A percentile compares a stretch with the other conserved stretches of the same genome.
Evolutionary conservation across 345 rosid genomes (phyloP).

Genomic region (Crucihimalaya himalaica): DNA sequence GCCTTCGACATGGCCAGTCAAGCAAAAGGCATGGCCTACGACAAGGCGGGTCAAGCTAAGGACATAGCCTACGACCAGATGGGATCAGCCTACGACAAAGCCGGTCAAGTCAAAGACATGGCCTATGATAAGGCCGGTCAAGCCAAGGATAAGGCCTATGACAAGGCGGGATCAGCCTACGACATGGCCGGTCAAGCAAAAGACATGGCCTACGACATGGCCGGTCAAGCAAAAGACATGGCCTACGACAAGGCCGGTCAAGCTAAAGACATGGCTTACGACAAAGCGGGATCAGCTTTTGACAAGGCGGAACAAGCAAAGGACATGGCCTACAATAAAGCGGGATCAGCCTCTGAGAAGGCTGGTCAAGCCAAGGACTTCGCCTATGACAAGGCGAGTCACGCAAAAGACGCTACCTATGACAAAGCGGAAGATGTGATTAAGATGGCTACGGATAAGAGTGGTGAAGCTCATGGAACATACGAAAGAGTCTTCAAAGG

Average conservation of each 20-base stretch:
- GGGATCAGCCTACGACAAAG: background rate
- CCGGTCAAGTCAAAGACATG: slow-evolving; percentile 6
- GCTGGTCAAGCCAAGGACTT: background rate
- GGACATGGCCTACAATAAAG: slow-evolving; percentile 29
- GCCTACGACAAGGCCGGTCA: slow-evolving; percentile 42
- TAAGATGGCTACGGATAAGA: slow-evolving; percentile 27
- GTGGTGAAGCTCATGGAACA: slow-evolving; percentile 12
- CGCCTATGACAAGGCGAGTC: slow-evolving; percentile 13
- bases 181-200: slow-evolving; percentile 6
- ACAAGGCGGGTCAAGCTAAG: slow-evolving; percentile 1
- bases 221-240: slow-evolving; percentile 39
- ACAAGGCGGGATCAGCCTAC: background rate
- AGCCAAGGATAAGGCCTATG: slow-evolving; percentile 21
- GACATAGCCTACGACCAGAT: slow-evolving; percentile 21
- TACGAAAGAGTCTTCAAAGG: slow-evolving; percentile 25
- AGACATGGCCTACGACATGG: slow-evolving; percentile 38
- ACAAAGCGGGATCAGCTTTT: background rate
- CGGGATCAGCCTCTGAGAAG: background rate
- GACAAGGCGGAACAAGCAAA: slow-evolving; percentile 1
- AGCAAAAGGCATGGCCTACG: slow-evolving; percentile 14
- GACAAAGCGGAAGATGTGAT: slow-evolving; percentile 26
- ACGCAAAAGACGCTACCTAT: slow-evolving; percentile 6
- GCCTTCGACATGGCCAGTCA: slow-evolving; percentile 35
- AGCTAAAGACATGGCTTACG: slow-evolving; percentile 28
- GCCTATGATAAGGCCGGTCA: slow-evolving; percentile 14